Conservation (phyloP, 2,329 filamentous ascomycete genomes). For the Phoma sp. region DNA sequence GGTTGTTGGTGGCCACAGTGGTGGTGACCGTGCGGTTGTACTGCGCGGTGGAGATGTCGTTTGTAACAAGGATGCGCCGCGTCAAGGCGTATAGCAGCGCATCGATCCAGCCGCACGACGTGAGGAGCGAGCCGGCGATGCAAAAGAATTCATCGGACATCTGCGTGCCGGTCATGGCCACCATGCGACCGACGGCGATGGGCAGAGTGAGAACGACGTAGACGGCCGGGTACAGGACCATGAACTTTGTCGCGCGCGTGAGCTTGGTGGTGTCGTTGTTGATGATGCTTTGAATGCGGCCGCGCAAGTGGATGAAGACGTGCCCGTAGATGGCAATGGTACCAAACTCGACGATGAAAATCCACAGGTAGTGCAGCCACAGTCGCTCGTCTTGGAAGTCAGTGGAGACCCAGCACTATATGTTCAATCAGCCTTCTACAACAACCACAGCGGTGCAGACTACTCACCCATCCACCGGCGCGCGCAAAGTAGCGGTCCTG, state of each 20-base stretch:
- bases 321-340: conserved; percentile 57
- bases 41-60: conserved; percentile 37
- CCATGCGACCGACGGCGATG: conserved; percentile 58
- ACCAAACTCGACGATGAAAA: conserved; percentile 60
- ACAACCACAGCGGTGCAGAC: not conserved
- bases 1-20: conserved; percentile 27
- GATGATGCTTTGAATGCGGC: conserved; percentile 50
- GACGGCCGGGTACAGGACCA: conserved; percentile 68
- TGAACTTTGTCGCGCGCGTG: conserved; percentile 59
- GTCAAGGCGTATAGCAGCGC: conserved; percentile 52
- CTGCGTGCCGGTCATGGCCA: conserved; percentile 42
- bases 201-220: conserved; percentile 72
- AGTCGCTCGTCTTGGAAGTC: conserved; percentile 54
- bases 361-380: conserved; percentile 62
- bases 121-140: conserved; percentile 65
- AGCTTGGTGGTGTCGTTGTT: conserved; percentile 45
- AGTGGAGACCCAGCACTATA: conserved; percentile 58
- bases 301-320: conserved; percentile 57
- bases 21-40: conserved; percentile 34
- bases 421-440: not conserved
- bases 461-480: conserved; percentile 59
- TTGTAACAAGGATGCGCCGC: conserved; percentile 47
- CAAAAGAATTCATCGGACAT: conserved; percentile 64
- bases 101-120: conserved; percentile 54
- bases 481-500: conserved; percentile 54